Evolutionary conservation across 768 basidiomycete genomes (phyloP).

Genomic region (Lactarius tabidus): DNA sequence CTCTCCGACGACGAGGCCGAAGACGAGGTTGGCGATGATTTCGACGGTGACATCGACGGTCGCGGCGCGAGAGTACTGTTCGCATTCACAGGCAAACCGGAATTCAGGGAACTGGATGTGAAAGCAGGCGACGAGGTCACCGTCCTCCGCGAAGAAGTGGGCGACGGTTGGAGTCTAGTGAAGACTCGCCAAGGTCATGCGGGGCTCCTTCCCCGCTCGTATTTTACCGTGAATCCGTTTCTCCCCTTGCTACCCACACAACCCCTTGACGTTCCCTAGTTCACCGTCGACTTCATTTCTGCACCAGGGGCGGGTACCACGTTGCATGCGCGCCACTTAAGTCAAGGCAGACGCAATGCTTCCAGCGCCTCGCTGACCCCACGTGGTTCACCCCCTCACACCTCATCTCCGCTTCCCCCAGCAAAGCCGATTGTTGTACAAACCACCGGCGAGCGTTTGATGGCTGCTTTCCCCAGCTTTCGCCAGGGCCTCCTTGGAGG

Average conservation of each 20-base stretch:
- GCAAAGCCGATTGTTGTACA: slow-evolving; percentile 53
- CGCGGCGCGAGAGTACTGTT: slow-evolving; percentile 66
- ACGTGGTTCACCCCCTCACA: slow-evolving; percentile 34
- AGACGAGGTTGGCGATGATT: slow-evolving; percentile 27
- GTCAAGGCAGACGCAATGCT: slow-evolving; percentile 33
- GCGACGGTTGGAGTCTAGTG: slow-evolving; percentile 80
- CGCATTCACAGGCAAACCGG: slow-evolving; percentile 68
- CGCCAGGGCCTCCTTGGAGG: slow-evolving; percentile 69
- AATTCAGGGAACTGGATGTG: slow-evolving; percentile 67
- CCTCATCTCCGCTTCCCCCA: slow-evolving; percentile 27
- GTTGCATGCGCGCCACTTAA: slow-evolving; percentile 28
- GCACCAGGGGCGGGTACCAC: slow-evolving; percentile 42
- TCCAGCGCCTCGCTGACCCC: slow-evolving; percentile 51
- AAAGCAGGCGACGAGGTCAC: slow-evolving; percentile 67
- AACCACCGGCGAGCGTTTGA: slow-evolving; percentile 61
- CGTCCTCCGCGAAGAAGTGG: slow-evolving; percentile 65
- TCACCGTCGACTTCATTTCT: slow-evolving; percentile 58
- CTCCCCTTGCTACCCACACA: slow-evolving; percentile 2
- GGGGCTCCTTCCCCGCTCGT: slow-evolving; percentile 64
- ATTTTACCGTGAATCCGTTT: slow-evolving; percentile 60
- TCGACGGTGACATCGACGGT: slow-evolving; percentile 36
- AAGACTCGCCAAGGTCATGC: slow-evolving; percentile 48
- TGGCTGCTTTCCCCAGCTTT: slow-evolving; percentile 56
- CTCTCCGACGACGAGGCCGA: slow-evolving; percentile 52
- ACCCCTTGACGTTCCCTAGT: slow-evolving; percentile 38